These are phyloP conservation scores for Saccharum spontaneum DNA, from an alignment of 176 grass and related monocot genomes.

Conservation along the genomic window DNA sequence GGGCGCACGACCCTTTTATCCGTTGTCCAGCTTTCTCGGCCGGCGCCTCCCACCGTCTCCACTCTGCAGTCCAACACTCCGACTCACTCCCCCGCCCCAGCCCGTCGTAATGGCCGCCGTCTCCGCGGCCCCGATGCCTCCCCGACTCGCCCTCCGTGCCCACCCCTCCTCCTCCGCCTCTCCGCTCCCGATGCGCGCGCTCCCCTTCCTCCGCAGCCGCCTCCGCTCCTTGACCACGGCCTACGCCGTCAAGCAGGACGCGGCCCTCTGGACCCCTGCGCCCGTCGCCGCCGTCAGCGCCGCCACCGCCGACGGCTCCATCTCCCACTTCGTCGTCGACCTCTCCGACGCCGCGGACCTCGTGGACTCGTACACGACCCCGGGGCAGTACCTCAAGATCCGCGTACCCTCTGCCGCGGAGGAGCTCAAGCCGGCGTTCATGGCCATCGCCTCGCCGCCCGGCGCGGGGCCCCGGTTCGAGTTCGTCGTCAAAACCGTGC, in stretches of 20 bases:
- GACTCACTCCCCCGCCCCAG: not conserved
- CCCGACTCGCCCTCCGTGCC: not conserved
- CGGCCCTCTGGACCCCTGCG: slow-evolving; percentile 53
- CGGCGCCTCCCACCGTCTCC: not conserved
- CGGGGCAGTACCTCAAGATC: slow-evolving; percentile 76
- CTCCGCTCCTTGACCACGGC: slow-evolving; percentile 47
- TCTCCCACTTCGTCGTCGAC: slow-evolving; percentile 65
- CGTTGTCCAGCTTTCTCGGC: not conserved
- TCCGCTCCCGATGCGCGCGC: slow-evolving; percentile 32
- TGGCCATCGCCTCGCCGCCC: slow-evolving; percentile 78
- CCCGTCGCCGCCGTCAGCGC: slow-evolving; percentile 45
- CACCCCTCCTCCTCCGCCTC: not conserved
- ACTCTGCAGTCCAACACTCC: not conserved
- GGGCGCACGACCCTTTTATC: not conserved
- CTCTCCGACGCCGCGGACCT: slow-evolving; percentile 61
- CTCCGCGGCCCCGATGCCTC: slow-evolving; percentile 12
- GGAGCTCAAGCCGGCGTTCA: slow-evolving; percentile 54
- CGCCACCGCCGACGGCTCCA: slow-evolving; percentile 57
- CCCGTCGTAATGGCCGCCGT: slow-evolving; percentile 34
- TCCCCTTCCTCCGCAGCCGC: slow-evolving; percentile 52
- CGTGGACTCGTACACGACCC: slow-evolving; percentile 32
- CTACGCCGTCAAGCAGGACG: slow-evolving; percentile 44
- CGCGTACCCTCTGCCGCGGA: slow-evolving; percentile 56
- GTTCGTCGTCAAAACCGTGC: slow-evolving; percentile 74
- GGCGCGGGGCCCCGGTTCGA: slow-evolving; percentile 35